Base-by-base conservation (phyloP, 1,139 yeast species). In the Debaryomyces fabryi region DNA sequence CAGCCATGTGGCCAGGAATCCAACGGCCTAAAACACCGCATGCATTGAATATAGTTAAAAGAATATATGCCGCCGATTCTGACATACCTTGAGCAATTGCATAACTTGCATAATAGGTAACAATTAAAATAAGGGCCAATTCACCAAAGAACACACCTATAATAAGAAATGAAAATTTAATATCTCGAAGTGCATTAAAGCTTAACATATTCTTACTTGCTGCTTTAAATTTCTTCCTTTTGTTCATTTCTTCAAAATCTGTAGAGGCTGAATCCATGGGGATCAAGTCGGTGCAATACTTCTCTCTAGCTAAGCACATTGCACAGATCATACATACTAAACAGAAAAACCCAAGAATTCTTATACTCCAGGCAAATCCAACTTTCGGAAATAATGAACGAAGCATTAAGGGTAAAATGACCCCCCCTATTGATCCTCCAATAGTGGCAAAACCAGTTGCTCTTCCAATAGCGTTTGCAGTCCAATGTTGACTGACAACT, bases 21-120 rank as follows among this genome's bases (percentile, higher is more conserved):
- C 76, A 75, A 50, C 90, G 67, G 1, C 89, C 90, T 3, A 76
- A 53, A 13, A 83, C 72, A 5, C 89, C 88, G 2, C 80, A 69
- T 1, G 83, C 85, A 63, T 83, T 85, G 56, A 76, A 71, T 8
- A 81, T 71, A 0, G 88, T 82, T 34, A 83, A 69, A 29, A 84
- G 63, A 12, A 80, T 56, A 56, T 80, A 79, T 0, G 87, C 71
- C 6, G 71, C 63, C n/a, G 81, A 71, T 53, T 79, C 79, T 5
- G 79, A 64, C 58, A 75, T 72, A 0, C 88, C 88, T 48, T 73
- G 74, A 12, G 76, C 71, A 18, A 80, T 63, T 0, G 83, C 82
- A 59, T 80, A 83, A 2, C 85, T 77, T 0, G 85, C 77, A 48
- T 79, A 71, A 57, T 81, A 83, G 0, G 87, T 81, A 47, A 76